phyloP scores from a whole-genome alignment of 2,329 filamentous ascomycete species.

The Chrysoporthe austroafricana region DNA sequence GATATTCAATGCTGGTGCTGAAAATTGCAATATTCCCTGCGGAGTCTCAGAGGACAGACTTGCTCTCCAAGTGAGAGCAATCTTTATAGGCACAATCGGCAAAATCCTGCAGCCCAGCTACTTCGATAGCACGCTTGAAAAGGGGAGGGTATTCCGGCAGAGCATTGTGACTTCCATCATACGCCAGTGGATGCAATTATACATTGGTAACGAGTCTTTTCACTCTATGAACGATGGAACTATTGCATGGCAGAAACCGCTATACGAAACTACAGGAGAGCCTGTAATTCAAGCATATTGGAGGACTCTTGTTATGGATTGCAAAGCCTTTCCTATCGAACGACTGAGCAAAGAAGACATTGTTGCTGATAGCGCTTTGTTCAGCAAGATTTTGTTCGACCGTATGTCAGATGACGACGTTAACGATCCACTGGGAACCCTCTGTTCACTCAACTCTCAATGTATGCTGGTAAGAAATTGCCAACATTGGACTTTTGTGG shows the following conservation, averaged over 20 bases:
- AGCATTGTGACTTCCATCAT: background rate
- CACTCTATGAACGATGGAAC: background rate
- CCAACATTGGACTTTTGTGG: background rate
- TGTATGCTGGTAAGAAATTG: background rate
- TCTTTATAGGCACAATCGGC: background rate
- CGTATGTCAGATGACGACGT: background rate
- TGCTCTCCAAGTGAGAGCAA: background rate
- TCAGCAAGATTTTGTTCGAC: background rate
- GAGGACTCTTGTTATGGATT: background rate
- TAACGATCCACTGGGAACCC: background rate
- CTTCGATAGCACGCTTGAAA: background rate
- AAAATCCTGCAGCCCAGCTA: background rate
- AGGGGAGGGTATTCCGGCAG: background rate
- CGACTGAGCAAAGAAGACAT: background rate
- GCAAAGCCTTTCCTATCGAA: background rate
- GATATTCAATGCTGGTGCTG: background rate
- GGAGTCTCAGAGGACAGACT: background rate
- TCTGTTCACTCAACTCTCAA: background rate
- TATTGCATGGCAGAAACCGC: background rate
- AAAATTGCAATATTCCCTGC: background rate
- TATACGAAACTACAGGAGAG: background rate
- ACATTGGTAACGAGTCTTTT: background rate
- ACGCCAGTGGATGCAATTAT: background rate
- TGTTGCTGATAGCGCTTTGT: background rate
- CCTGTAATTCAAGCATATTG: background rate